These are phyloP conservation scores for Saccharum hybrid DNA, from an alignment of 202 grass and related monocot species.

Conservation along the genomic window DNA sequence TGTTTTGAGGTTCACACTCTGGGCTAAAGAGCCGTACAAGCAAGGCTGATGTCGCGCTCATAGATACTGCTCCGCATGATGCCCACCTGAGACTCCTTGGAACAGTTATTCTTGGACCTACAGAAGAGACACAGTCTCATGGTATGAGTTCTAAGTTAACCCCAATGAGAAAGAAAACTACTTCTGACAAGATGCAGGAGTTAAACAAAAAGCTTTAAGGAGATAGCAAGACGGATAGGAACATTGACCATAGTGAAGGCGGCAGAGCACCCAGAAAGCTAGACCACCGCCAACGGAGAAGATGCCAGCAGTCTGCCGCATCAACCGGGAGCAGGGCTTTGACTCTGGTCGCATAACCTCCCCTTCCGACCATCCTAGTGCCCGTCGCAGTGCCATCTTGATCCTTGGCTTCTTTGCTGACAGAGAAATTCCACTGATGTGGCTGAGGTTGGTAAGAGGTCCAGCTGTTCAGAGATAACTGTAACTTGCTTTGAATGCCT, in stretches of 20 bases:
- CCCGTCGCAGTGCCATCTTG: slow-evolving; percentile 60
- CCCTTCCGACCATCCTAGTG: slow-evolving; percentile 83
- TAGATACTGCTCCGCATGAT: slow-evolving; percentile 65
- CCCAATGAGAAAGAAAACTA: neutral
- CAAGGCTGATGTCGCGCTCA: slow-evolving; percentile 58
- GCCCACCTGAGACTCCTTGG: slow-evolving; percentile 84
- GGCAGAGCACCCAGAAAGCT: slow-evolving; percentile 80
- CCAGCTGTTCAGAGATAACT: slow-evolving; percentile 27
- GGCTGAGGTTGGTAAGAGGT: slow-evolving; percentile 14
- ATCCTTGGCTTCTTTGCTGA: slow-evolving; percentile 33
- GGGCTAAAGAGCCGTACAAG: slow-evolving; percentile 87
- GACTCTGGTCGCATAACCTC: slow-evolving; percentile 88
- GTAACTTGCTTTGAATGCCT: neutral
- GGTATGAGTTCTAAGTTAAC: neutral
- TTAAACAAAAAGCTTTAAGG: neutral
- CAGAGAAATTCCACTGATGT: neutral
- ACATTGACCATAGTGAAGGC: slow-evolving; percentile 78
- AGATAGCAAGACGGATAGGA: neutral
- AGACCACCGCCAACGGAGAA: slow-evolving; percentile 77
- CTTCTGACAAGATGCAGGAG: neutral
- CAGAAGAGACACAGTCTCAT: neutral
- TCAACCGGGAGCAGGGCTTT: slow-evolving; percentile 82
- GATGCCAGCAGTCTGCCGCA: slow-evolving; percentile 80
- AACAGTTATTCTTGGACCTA: slow-evolving; percentile 74
- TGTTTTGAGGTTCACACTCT: slow-evolving; percentile 89